Base-by-base conservation (phyloP, 305 asterid species). In the Plantago lanceolata region DNA sequence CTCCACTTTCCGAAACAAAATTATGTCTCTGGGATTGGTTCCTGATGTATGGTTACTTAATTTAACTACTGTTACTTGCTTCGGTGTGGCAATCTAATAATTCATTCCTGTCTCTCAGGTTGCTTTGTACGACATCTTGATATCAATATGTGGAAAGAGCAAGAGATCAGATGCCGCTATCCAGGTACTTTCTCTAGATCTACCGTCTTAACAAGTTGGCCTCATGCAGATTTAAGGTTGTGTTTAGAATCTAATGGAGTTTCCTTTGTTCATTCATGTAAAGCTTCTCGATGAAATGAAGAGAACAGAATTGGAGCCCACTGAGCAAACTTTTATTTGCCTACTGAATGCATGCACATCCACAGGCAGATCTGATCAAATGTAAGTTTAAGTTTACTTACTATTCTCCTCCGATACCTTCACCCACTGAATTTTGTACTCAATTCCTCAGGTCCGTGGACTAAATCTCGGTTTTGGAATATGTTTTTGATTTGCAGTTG, bases 21-120 rank as follows among this genome's bases (percentile, higher is more conserved):
- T 92, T 96, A 89, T 71, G 73, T 63, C 88, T 13, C 75, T 84
- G 95, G 98, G 98, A 53, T 79, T 89, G 84, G 80, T 84, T 71
- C 98, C 97, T 58, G 97, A 89, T 78, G 98, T 89, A 87, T 51
- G 80, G n/a, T n/a, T n/a, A n/a, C n/a, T n/a, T n/a, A n/a, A n/a
- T 75, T 31, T 4, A 31, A 31, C 37, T 31, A 31, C 37, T 31
- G 37, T 31, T 31, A 31, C 8, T 31, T 31, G 37, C 6, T 31
- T 2, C 8, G 5, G 6, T 31, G 8, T 31, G 2, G 37, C 6
- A 31, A 31, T 31, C 37, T 31, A 31, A 31, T n/a, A n/a, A n/a
- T n/a, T n/a, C n/a, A n/a, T 31, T 31, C 37, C 37, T 31, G 37
- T 31, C 8, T 72, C 53, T 35, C 78, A 92, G 98, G 98, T 80